Base-by-base conservation (phyloP, 495 filamentous ascomycete species). In the Hypoxylon cercidicola region DNA sequence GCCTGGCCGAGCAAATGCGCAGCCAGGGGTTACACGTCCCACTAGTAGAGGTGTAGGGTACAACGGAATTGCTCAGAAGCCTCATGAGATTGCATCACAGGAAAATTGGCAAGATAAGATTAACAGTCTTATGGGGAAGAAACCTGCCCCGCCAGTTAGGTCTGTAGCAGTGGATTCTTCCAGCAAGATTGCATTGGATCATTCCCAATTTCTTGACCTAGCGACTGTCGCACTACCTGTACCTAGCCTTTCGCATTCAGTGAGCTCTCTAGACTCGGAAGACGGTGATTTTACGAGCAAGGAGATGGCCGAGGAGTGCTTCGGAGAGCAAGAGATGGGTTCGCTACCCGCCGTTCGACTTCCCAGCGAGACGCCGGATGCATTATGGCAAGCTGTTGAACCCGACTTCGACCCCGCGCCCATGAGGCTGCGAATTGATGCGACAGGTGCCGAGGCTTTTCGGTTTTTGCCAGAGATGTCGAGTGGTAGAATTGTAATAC, bases 251-350 rank as follows among this genome's bases (percentile, higher is more conserved):
- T 62, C 70, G n/a, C 46, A 56, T 28, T 65, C 64, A 18, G 52
- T 64, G n/a, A 60, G 41, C 30, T 49, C 58, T 25, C 12, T 60
- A 51, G 37, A 62, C 64, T 56, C 70, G 56, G 63, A 72, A 23
- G 40, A 74, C 71, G 25, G 59, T 70, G 20, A 82, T 78, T 37
- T 85, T 83, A 74, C 60, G 19, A 72, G 65, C 3, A 87, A 84
- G 62, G 85, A 85, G 20, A 88, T 89, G 66, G 88, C 88, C 28
- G 91, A 94, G 62, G 90, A 89, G 56, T 89, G 92, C 64, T 92
- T 94, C 55, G 91, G 92, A 60, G 89, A 93, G 70, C 89, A 90
- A 59, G 91, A 93, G 73, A 89, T 89, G 72, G 91, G 90, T 4
- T 93, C 90, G 40, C 74, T 90, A 18, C 90, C 90, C 10, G 81